phyloP scores from a whole-genome alignment of 1,284 basidiomycete genomes.

The Gymnopus androsaceus region DNA sequence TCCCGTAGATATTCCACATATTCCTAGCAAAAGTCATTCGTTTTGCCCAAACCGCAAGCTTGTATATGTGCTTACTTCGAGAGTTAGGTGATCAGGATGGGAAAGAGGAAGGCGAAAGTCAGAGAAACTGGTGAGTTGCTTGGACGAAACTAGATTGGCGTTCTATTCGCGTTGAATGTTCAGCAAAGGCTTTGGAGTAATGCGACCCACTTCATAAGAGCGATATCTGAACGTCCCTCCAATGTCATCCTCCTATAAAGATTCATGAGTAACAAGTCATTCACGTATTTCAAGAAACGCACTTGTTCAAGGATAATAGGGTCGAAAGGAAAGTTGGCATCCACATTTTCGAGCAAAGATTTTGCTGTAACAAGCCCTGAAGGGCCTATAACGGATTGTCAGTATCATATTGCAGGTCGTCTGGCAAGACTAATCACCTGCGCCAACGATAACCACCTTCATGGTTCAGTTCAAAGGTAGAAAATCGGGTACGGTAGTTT shows the following conservation, averaged over 20 bases:
- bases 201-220: slow-evolving; percentile 37
- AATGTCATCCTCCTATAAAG: slow-evolving; percentile 46
- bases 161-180: slow-evolving; percentile 40
- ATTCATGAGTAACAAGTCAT: neutral
- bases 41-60: neutral
- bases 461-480: slow-evolving; percentile 14
- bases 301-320: slow-evolving; percentile 57
- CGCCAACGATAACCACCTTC: slow-evolving; percentile 43
- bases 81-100: slow-evolving; percentile 58
- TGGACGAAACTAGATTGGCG: slow-evolving; percentile 57
- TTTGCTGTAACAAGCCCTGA: slow-evolving; percentile 64
- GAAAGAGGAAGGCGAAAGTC: slow-evolving; percentile 59
- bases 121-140: slow-evolving; percentile 66
- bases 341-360: slow-evolving; percentile 49
- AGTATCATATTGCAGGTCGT: neutral
- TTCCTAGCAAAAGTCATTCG: slow-evolving; percentile 31
- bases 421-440: slow-evolving; percentile 46
- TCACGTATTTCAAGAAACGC: neutral
- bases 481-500: neutral
- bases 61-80: slow-evolving; percentile 36
- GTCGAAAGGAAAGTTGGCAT: slow-evolving; percentile 43
- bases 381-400: slow-evolving; percentile 18
- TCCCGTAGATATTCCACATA: slow-evolving; percentile 61
- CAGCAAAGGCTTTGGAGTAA: neutral
- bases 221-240: slow-evolving; percentile 62